A percentile compares a stretch with the other conserved stretches of the same genome.
Conservation (phyloP, 345 rosid species). For the Schrenkiella parvula region DNA sequence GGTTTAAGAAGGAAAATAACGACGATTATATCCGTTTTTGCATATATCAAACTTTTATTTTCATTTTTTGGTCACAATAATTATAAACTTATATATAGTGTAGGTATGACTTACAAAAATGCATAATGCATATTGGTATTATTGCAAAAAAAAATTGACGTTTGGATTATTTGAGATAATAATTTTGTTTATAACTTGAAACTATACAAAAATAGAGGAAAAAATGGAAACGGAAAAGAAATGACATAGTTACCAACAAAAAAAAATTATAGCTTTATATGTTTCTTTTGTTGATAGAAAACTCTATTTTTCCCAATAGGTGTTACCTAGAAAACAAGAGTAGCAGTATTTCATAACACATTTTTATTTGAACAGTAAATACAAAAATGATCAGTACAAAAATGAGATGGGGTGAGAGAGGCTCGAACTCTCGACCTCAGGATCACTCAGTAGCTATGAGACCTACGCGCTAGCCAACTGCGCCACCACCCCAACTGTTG, state of each 20-base stretch:
- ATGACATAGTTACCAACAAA: too few relatives aligned
- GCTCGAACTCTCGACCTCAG: constrained; percentile 98
- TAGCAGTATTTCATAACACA: too few relatives aligned
- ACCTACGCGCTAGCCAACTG: constrained; percentile 99
- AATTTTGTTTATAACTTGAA: too few relatives aligned
- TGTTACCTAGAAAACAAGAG: too few relatives aligned
- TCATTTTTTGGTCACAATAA: not conserved
- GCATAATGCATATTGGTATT: not conserved
- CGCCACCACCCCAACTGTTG: constrained; percentile 99
- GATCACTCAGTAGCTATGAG: constrained; percentile 86
- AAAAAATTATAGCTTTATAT: too few relatives aligned
- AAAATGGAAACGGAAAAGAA: too few relatives aligned
- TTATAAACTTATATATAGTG: too few relatives aligned
- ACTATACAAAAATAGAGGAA: too few relatives aligned
- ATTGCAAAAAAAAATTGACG: not conserved
- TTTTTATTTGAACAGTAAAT: too few relatives aligned
- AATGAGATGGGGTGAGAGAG: constrained; percentile 77
- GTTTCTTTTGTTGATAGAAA: too few relatives aligned
- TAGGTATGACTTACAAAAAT: too few relatives aligned
- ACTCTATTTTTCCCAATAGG: too few relatives aligned
- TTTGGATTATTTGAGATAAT: not conserved
- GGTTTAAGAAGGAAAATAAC: not conserved
- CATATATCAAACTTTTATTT: not conserved
- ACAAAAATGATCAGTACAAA: not conserved
- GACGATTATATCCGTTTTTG: not conserved